Conservation (phyloP, 2,329 filamentous ascomycete species). For the Lachnellula hyalina region DNA sequence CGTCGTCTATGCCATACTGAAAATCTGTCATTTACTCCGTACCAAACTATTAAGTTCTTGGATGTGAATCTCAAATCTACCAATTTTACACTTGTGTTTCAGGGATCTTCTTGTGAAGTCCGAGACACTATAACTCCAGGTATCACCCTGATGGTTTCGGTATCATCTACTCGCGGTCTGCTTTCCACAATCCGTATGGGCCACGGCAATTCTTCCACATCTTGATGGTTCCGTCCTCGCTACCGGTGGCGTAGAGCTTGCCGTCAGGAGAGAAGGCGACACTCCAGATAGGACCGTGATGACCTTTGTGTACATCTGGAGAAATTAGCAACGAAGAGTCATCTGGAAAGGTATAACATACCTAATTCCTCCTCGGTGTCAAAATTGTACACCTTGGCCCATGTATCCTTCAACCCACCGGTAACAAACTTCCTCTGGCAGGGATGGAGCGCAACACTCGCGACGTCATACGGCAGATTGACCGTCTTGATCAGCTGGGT, state of each 20-base stretch:
- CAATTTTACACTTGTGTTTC: neutral
- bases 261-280: conserved; percentile 91
- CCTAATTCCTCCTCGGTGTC: conserved; percentile 75
- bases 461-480: conserved; percentile 76
- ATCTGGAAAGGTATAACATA: conserved; percentile 34
- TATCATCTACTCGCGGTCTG: conserved; percentile 18
- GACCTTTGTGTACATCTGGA: conserved; percentile 86
- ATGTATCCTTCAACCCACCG: conserved; percentile 86
- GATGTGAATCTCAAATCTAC: conserved; percentile 9
- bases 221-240: conserved; percentile 97
- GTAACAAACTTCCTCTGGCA: conserved; percentile 80
- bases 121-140: conserved; percentile 7
- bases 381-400: conserved; percentile 92
- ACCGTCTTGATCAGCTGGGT: conserved; percentile 72
- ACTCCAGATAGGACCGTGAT: conserved; percentile 97
- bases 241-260: conserved; percentile 92
- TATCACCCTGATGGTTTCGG: conserved; percentile 2
- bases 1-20: too few relatives aligned
- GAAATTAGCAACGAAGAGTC: conserved; percentile 13
- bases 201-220: conserved; percentile 71
- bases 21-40: neutral
- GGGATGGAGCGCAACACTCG: conserved; percentile 83
- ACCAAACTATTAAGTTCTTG: neutral
- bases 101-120: neutral
- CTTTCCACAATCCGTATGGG: conserved; percentile 55